A percentile compares a stretch with the other conserved stretches of the same genome.
phyloP scores from a whole-genome alignment of 768 basidiomycete genomes.

The Clathrus columnatus region DNA sequence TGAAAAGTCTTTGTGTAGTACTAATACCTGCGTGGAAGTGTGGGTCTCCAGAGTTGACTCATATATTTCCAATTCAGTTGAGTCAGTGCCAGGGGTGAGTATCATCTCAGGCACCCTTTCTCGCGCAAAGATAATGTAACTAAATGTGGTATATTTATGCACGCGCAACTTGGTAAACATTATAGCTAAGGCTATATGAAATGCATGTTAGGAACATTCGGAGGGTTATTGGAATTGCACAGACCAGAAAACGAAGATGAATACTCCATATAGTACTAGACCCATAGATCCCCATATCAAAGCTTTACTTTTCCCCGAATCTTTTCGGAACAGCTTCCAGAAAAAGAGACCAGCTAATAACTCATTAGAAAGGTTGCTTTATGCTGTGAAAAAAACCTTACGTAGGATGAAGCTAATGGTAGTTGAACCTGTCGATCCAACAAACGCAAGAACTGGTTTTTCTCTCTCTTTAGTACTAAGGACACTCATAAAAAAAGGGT shows the following conservation, averaged over 20 bases:
- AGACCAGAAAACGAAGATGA: slow-evolving; percentile 84
- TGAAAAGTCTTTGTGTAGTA: not conserved
- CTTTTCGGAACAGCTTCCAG: slow-evolving; percentile 79
- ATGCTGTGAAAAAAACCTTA: not conserved
- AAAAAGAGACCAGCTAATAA: slow-evolving; percentile 68
- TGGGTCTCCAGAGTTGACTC: too few species aligned
- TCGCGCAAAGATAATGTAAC: too few species aligned
- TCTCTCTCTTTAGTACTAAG: slow-evolving; percentile 3
- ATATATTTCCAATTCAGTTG: too few species aligned
- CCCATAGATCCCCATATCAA: slow-evolving; percentile 56
- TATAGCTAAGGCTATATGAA: slow-evolving; percentile 57
- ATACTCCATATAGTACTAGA: slow-evolving; percentile 64
- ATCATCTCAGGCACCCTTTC: too few species aligned
- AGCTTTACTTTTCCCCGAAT: slow-evolving; percentile 41
- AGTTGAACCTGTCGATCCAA: slow-evolving; percentile 93
- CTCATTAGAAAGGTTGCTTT: not conserved
- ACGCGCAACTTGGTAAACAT: slow-evolving; percentile 64
- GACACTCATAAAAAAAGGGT: not conserved
- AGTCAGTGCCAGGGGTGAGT: too few species aligned
- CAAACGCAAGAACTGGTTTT: slow-evolving; percentile 77
- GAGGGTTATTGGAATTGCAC: slow-evolving; percentile 21
- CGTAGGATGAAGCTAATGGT: slow-evolving; percentile 93
- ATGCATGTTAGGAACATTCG: slow-evolving; percentile 3
- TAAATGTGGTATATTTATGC: slow-evolving; percentile 25
- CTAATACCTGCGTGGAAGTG: too few species aligned